These are phyloP conservation scores for Phytophthora fragariaefolia DNA, from an alignment of 352 stramenopile species.

Conservation along the genomic window DNA sequence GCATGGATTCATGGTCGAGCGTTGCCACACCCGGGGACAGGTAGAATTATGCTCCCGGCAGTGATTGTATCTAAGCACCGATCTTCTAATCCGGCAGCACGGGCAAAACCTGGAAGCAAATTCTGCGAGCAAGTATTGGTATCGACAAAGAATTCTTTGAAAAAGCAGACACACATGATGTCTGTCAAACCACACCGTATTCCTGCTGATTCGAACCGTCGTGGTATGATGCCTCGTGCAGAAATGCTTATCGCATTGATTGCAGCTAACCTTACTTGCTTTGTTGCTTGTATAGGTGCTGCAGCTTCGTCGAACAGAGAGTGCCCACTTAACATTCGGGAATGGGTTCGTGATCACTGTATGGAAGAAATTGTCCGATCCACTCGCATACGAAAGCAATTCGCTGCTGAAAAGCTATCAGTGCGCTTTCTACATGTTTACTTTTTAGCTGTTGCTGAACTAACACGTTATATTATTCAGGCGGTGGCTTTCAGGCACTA, in stretches of 20 bases:
- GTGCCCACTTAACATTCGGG: constrained; percentile 20
- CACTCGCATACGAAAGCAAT: constrained; percentile 37
- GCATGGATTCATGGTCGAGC: constrained; percentile 22
- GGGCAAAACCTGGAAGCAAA: not conserved
- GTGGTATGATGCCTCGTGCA: not conserved
- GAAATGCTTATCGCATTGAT: not conserved
- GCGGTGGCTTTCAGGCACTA: constrained; percentile 20
- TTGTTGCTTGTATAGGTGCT: not conserved
- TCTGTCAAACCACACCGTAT: not conserved
- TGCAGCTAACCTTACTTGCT: not conserved
- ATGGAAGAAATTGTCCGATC: constrained; percentile 48
- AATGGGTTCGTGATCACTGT: constrained; percentile 64
- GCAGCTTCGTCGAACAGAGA: not conserved
- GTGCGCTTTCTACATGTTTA: constrained; percentile 27
- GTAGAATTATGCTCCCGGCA: constrained; percentile 9
- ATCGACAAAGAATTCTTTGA: not conserved
- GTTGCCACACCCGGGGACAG: not conserved
- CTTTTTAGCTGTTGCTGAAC: not conserved
- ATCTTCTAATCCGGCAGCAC: not conserved
- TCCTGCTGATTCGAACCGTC: not conserved
- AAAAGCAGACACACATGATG: constrained; percentile 5
- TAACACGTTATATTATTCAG: constrained; percentile 14
- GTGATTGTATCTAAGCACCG: constrained; percentile 13
- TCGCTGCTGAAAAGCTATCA: constrained; percentile 48
- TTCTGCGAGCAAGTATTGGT: not conserved